Evolutionary conservation across 1,139 yeast genomes (phyloP), one percentile per base, ranked within the genome.

Genomic region (Candida glucosophila): DNA sequence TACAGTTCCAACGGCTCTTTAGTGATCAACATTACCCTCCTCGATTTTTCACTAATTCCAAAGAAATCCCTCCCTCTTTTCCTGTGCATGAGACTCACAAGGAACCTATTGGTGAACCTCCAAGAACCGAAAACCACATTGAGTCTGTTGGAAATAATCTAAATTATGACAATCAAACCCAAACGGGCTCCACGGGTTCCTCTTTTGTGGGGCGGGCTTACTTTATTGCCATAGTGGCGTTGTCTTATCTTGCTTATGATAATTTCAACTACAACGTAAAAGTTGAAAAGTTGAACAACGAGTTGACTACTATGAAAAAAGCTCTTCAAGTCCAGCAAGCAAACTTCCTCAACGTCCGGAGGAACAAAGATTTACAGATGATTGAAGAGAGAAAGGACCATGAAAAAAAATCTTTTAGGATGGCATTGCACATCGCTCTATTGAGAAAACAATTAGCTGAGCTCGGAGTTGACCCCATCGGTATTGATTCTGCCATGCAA

Each of bases 361-460:
- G 69, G 47, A 59, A 62, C 36, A 53, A 62, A 29, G 77, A 72
- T 30, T 37, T 60, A 17, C 72, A 57, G 41, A 54, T 53, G 24
- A 41, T 65, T 33, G 64, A 59, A 41, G 78, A 67, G 45, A 54
- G 69, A 29, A 60, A 55, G 40, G 67, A 55, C 24, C 49, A 46
- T 22, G 69, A 65, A 24, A 71, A 66, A 37, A 59, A 79, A 29
- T 63, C 63, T 39, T 67, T 66, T 58, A 72, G 69, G 43, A 68
- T 77, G 77, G 63, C 71, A 6, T 51, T 76, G 40, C 85, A 77
- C 42, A 59, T 77, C 22, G 82, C 81, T 1, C 49, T 77, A 42
- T 52, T 77, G 20, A 55, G 80, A 27, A 61, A 73, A 37, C 83
- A 77, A 43, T 52, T 77, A 29, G 33, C 47, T 5, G 77, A 74